Conservation (phyloP, 2,329 filamentous ascomycete genomes). For the Scedosporium aurantiacum region DNA sequence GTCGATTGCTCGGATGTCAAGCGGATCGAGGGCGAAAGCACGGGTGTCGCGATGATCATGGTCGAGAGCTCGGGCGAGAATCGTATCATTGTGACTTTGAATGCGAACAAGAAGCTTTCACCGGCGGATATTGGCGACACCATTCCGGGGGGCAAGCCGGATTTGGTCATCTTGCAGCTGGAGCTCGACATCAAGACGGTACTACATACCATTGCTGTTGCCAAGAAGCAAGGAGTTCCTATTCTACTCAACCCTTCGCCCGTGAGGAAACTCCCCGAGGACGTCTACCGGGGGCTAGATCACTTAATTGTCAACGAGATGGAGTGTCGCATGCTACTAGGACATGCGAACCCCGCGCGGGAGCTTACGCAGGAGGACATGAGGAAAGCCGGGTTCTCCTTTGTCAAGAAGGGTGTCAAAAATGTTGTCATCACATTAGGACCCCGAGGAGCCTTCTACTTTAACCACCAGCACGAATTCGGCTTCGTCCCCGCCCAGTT, state of each 20-base stretch:
- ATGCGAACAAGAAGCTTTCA: constrained; percentile 36
- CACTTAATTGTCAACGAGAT: constrained; percentile 67
- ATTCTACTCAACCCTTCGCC: constrained; percentile 64
- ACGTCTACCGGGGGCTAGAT: constrained; percentile 45
- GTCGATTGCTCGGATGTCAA: constrained; percentile 34
- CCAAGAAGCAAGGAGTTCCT: constrained; percentile 27
- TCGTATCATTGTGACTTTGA: constrained; percentile 40
- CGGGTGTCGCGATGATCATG: constrained; percentile 47
- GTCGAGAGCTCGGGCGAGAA: constrained; percentile 45
- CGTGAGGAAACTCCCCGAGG: constrained; percentile 46
- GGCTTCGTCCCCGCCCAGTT: constrained; percentile 31
- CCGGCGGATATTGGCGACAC: constrained; percentile 1
- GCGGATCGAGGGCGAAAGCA: constrained; percentile 27
- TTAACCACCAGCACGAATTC: constrained; percentile 26
- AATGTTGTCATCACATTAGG: constrained; percentile 60
- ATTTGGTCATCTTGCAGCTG: constrained; percentile 48
- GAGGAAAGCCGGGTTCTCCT: constrained; percentile 21
- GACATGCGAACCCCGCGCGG: constrained; percentile 15
- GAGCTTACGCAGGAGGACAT: constrained; percentile 26
- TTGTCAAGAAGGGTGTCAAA: constrained; percentile 48
- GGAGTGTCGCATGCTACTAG: constrained; percentile 39
- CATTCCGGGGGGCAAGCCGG: constrained; percentile 28
- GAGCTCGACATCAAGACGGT: constrained; percentile 46
- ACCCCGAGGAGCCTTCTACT: constrained; percentile 44
- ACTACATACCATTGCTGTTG: constrained; percentile 34